Percentiles rank a stretch among this genome's conserved stretches.
These are phyloP conservation scores for Elongisporangium prolatum DNA, from an alignment of 352 stramenopile genomes.

Conservation along the genomic window DNA sequence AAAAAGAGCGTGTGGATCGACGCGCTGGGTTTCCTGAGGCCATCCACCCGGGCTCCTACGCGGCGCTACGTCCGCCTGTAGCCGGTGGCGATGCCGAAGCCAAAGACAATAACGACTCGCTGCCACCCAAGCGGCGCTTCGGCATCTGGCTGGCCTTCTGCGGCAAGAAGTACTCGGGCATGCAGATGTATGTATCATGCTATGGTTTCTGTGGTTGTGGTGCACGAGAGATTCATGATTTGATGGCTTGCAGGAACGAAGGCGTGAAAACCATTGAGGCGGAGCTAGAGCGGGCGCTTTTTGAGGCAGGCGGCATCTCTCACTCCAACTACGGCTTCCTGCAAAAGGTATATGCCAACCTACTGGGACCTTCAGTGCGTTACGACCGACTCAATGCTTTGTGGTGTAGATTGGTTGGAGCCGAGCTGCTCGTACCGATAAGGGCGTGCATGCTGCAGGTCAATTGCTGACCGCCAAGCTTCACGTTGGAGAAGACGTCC, in stretches of 20 bases:
- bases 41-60: conserved; percentile 78
- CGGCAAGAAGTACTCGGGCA: conserved; percentile 86
- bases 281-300: conserved; percentile 86
- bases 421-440: conserved; percentile 86
- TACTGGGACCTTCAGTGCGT: neutral
- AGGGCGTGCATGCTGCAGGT: conserved; percentile 86
- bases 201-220: neutral
- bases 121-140: conserved; percentile 55
- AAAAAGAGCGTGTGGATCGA: conserved; percentile 29
- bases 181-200: conserved; percentile 67
- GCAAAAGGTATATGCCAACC: conserved; percentile 44
- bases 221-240: neutral
- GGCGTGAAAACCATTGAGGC: conserved; percentile 87
- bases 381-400: neutral
- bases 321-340: conserved; percentile 88
- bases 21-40: conserved; percentile 51
- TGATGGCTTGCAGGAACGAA: conserved; percentile 54
- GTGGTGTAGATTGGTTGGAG: conserved; percentile 87
- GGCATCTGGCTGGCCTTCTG: conserved; percentile 86
- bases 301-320: conserved; percentile 82
- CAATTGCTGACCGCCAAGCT: conserved; percentile 86
- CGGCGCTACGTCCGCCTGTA: conserved; percentile 29
- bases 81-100: conserved; percentile 1
- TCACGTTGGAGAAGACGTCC: conserved; percentile 69
- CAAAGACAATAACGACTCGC: neutral